phyloP scores from a whole-genome alignment of 1,284 basidiomycete species.

The Rhodotorula sp. region DNA sequence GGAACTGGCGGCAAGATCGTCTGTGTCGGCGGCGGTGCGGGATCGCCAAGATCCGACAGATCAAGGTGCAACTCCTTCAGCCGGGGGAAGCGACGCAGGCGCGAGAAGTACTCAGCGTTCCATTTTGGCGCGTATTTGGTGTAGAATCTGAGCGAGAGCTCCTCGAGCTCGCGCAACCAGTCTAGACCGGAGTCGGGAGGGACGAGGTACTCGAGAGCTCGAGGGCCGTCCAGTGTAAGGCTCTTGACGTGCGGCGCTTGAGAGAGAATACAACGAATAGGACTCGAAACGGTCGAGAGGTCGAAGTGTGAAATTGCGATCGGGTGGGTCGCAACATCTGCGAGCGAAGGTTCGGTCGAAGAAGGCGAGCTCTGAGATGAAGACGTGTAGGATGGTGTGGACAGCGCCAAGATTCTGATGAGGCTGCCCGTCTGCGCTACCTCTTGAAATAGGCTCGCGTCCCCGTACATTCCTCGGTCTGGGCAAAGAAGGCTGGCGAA shows the following conservation, averaged over 20 bases:
- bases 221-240: background rate
- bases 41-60: background rate
- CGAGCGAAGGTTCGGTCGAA: too few relatives aligned
- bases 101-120: background rate
- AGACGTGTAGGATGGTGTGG: too few relatives aligned
- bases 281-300: too few relatives aligned
- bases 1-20: background rate
- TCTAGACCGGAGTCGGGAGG: background rate
- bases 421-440: too few relatives aligned
- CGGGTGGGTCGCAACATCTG: too few relatives aligned
- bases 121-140: background rate
- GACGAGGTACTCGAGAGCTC: background rate
- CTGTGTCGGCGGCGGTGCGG: background rate
- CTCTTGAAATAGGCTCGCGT: too few relatives aligned
- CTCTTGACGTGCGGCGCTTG: too few relatives aligned
- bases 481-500: background rate
- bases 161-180: background rate
- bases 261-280: too few relatives aligned
- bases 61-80: background rate
- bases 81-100: background rate
- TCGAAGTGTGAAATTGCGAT: too few relatives aligned
- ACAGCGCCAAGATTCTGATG: too few relatives aligned
- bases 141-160: background rate
- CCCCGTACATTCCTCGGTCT: too few relatives aligned
- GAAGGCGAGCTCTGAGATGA: too few relatives aligned